Evolutionary conservation across 2,329 filamentous ascomycete genomes (phyloP).

Genomic region (Penicillium sp.): DNA sequence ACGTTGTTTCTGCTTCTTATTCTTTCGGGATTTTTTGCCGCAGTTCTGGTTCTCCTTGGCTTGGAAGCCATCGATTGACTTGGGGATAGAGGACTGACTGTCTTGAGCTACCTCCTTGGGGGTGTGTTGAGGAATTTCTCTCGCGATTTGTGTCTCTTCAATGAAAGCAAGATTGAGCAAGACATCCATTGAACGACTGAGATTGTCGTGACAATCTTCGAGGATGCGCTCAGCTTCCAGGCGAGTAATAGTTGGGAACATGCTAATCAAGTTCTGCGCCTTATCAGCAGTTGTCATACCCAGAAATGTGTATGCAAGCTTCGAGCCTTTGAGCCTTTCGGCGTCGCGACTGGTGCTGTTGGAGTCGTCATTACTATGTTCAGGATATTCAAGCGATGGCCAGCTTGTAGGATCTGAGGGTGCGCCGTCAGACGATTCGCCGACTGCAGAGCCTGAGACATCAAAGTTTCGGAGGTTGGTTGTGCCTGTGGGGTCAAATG

Average conservation of each 20-base stretch:
- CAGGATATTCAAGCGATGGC: conserved; percentile 9
- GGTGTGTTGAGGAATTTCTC: conserved; percentile 27
- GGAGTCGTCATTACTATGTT: conserved; percentile 23
- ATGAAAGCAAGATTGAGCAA: conserved; percentile 78
- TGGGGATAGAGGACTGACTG: conserved; percentile 50
- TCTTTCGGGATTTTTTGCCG: conserved; percentile 45
- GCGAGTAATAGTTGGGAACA: conserved; percentile 69
- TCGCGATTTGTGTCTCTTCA: conserved; percentile 61
- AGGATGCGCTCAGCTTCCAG: conserved; percentile 67
- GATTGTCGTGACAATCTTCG: conserved; percentile 65
- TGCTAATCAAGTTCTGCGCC: conserved; percentile 60
- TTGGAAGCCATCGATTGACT: conserved; percentile 81
- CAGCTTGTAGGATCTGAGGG: background rate
- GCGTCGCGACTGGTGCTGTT: conserved; percentile 19
- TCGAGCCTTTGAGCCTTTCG: conserved; percentile 14
- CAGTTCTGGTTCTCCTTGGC: conserved; percentile 52
- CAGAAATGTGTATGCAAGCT: conserved; percentile 28
- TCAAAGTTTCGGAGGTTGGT: conserved; percentile 46
- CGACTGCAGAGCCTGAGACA: conserved; percentile 26
- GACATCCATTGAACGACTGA: conserved; percentile 72
- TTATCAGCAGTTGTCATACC: conserved; percentile 57
- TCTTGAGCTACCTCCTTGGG: conserved; percentile 18
- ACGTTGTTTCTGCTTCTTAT: conserved; percentile 32
- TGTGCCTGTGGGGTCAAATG: conserved; percentile 76
- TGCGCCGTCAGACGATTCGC: background rate